Evolutionary conservation across 164 flowering plant species (phyloP), one percentile per base, ranked within the genome.

Genomic region (Stephania yunnanensis): DNA sequence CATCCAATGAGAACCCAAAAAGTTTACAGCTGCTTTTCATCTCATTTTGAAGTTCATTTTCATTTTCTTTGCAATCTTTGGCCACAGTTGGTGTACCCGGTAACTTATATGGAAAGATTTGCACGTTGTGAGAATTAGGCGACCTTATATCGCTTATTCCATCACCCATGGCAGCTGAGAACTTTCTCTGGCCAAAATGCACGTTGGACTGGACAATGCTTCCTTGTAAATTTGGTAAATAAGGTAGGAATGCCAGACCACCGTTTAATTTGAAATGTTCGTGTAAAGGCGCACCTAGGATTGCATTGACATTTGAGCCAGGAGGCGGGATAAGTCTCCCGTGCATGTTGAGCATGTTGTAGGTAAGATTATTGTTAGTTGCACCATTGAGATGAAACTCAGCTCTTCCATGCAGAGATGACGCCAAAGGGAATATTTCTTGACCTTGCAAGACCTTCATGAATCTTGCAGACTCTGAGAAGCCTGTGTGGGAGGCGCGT

Each of bases 381-480:
- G 86, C 87, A 74, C 82, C 58, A 46, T 81, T 82, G 13, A 71
- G 67, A 74, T 74, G 81, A 80, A 80, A 74, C 48, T 82, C 83
- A 13, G 83, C 69, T 76, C 82, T 84, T 63, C 82, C 85, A 20
- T 83, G 76, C 50, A 88, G 79, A 58, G 89, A 19, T 15, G 17
- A 83, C 75, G 82, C 83, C 80, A 86, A 82, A 67, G 89, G 86
- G 83, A 85, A 86, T 77, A 91, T 88, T 94, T 92, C 97, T 94
- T 94, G 98, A 94, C 98, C 98, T 92, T 94, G 97, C 97, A 91
- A 91, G 95, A 92, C 98, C 90, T 84, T 87, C 20, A 90, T 91
- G 85, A 88, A 90, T 81, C 87, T 83, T 72, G 81, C 69, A 6
- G 93, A 83, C 82, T 89, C 94, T 86, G 71, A 72, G 79, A 88